Percentiles rank a stretch among this genome's conserved stretches.
Evolutionary conservation across 2,329 filamentous ascomycete species (phyloP).

Genomic region (Penicillium sp.): DNA sequence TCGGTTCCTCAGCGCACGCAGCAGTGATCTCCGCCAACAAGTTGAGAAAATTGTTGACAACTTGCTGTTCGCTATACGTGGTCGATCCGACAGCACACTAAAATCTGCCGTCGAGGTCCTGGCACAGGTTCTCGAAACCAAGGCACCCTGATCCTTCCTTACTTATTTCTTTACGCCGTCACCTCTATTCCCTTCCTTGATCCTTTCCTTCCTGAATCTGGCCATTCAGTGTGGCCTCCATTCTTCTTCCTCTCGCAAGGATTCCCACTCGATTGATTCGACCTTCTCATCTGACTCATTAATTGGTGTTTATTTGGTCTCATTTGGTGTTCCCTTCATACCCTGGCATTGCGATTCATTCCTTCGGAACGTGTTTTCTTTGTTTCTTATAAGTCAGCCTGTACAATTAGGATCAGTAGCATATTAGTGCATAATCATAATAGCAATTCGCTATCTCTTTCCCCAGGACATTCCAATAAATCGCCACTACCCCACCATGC

Average conservation of each 20-base stretch:
- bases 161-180: not conserved
- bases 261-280: slow-evolving; percentile 9
- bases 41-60: slow-evolving; percentile 43
- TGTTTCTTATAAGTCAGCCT: slow-evolving; percentile 5
- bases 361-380: slow-evolving; percentile 8
- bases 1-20: slow-evolving; percentile 35
- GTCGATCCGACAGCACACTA: slow-evolving; percentile 39
- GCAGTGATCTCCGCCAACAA: slow-evolving; percentile 33
- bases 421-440: slow-evolving; percentile 28
- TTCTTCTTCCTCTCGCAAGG: slow-evolving; percentile 8
- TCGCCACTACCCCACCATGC: not conserved
- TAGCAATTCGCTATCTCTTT: slow-evolving; percentile 11
- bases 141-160: slow-evolving; percentile 21
- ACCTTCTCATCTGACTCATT: slow-evolving; percentile 2
- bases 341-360: slow-evolving; percentile 29
- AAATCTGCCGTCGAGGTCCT: slow-evolving; percentile 43
- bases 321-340: slow-evolving; percentile 20
- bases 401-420: slow-evolving; percentile 22
- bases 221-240: slow-evolving; percentile 1
- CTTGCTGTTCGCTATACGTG: slow-evolving; percentile 41
- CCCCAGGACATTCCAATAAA: not conserved
- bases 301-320: slow-evolving; percentile 7
- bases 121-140: slow-evolving; percentile 43
- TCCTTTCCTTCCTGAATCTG: not conserved
- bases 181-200: slow-evolving; percentile 7